These are phyloP conservation scores for Chlorella variabilis DNA, from an alignment of 163 green algal genomes.

Conservation along the genomic window DNA sequence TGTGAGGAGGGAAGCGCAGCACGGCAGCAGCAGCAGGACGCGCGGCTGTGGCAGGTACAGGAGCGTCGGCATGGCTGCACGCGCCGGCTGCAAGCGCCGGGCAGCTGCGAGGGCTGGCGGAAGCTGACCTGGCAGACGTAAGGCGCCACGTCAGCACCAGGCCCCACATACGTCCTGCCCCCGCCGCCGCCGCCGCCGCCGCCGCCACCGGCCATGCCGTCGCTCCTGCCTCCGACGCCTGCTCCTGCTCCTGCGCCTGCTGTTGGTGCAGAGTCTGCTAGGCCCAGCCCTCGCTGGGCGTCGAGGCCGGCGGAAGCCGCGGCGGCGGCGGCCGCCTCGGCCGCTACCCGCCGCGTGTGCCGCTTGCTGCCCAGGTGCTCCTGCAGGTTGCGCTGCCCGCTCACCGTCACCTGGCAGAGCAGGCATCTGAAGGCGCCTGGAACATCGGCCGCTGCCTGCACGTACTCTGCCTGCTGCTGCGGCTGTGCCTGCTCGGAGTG, in stretches of 20 bases:
- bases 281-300: background rate
- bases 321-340: background rate
- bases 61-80: too few relatives aligned
- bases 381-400: constrained; percentile 17
- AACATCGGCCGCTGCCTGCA: background rate
- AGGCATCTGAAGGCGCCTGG: constrained; percentile 3
- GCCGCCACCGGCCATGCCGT: background rate
- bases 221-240: background rate
- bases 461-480: background rate
- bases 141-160: constrained; percentile 31
- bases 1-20: too few relatives aligned
- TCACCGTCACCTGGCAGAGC: constrained; percentile 14
- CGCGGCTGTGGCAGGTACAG: too few relatives aligned
- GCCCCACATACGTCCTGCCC: constrained; percentile 21
- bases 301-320: background rate
- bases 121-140: constrained; percentile 34
- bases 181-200: background rate
- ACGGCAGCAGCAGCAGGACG: too few relatives aligned
- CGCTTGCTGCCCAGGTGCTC: constrained; percentile 41
- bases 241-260: background rate
- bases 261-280: background rate
- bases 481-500: background rate
- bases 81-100: too few relatives aligned
- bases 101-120: too few relatives aligned
- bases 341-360: constrained; percentile 19